These are phyloP conservation scores for Zelopaecilomyces penicillatus DNA, from an alignment of 2,329 filamentous ascomycete species.

Conservation along the genomic window DNA sequence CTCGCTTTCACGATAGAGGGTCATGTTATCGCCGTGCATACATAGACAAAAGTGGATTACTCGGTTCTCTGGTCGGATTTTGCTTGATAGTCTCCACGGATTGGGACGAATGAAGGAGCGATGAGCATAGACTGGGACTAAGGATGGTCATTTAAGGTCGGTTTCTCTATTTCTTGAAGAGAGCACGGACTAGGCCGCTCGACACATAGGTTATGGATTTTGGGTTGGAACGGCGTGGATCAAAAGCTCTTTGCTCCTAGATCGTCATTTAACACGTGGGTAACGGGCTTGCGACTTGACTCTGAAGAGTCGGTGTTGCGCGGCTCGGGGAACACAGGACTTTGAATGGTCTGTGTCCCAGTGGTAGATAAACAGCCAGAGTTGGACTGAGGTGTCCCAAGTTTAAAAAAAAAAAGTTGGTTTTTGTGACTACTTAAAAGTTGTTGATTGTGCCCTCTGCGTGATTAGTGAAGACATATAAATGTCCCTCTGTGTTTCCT, in stretches of 20 bases:
- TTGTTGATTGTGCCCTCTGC: no score
- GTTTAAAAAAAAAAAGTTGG: conserved; percentile 24
- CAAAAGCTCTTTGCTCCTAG: conserved; percentile 18
- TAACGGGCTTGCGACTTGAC: conserved; percentile 21
- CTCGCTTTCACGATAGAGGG: conserved; percentile 35
- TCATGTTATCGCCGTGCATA: conserved; percentile 37
- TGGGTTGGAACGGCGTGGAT: conserved; percentile 24
- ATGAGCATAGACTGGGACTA: conserved; percentile 25
- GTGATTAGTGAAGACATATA: no score
- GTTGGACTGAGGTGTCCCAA: conserved; percentile 34
- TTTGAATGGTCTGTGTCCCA: conserved; percentile 11
- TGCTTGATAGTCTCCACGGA: conserved; percentile 27
- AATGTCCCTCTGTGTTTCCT: no score
- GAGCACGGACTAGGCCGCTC: conserved; percentile 30
- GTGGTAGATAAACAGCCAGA: conserved; percentile 23
- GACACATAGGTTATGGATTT: conserved; percentile 30
- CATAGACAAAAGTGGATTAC: conserved; percentile 60
- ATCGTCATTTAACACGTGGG: conserved; percentile 13
- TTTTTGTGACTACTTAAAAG: no score
- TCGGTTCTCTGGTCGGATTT: conserved; percentile 45
- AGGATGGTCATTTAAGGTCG: conserved; percentile 23
- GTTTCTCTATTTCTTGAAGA: conserved; percentile 26
- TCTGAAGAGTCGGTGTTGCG: conserved; percentile 16
- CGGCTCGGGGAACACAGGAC: conserved; percentile 8
- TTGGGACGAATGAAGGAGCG: conserved; percentile 24